Conservation (phyloP, 176 grass and related monocot genomes). For the Musa acuminata region DNA sequence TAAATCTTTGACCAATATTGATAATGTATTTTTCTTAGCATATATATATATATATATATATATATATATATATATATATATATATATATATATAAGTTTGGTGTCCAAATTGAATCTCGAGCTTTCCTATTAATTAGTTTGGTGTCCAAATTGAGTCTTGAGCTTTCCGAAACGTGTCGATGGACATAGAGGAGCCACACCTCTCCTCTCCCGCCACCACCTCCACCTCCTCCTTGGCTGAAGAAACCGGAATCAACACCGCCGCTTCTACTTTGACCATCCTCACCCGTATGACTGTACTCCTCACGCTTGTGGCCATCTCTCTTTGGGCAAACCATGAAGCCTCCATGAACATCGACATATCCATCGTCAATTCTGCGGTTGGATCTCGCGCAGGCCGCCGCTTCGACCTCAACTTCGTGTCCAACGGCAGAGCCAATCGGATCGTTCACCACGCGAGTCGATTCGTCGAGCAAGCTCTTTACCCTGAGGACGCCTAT, state of each 20-base stretch:
- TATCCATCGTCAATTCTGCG: background rate
- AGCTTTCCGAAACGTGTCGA: background rate
- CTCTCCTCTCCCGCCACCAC: background rate
- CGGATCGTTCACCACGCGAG: background rate
- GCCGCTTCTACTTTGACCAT: background rate
- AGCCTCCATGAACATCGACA: constrained; percentile 23
- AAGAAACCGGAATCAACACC: background rate
- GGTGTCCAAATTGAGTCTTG: too few relatives aligned
- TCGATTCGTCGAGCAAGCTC: background rate
- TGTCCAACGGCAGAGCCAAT: constrained; percentile 13
- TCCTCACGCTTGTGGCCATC: constrained; percentile 15
- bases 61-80: too few relatives aligned
- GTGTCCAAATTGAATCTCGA: too few relatives aligned
- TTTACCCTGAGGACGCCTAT: constrained; percentile 1
- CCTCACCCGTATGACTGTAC: constrained; percentile 7
- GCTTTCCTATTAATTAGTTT: too few relatives aligned
- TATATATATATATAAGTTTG: too few relatives aligned
- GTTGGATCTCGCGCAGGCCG: background rate
- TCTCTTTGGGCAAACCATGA: constrained; percentile 37
- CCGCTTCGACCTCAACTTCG: constrained; percentile 14
- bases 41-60: too few relatives aligned
- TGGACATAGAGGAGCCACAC: background rate
- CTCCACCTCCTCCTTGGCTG: background rate
- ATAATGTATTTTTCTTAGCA: too few relatives aligned
- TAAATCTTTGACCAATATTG: too few relatives aligned